Evolutionary conservation across 2,329 filamentous ascomycete genomes (phyloP).

Genomic region (Calonectria honghensis): DNA sequence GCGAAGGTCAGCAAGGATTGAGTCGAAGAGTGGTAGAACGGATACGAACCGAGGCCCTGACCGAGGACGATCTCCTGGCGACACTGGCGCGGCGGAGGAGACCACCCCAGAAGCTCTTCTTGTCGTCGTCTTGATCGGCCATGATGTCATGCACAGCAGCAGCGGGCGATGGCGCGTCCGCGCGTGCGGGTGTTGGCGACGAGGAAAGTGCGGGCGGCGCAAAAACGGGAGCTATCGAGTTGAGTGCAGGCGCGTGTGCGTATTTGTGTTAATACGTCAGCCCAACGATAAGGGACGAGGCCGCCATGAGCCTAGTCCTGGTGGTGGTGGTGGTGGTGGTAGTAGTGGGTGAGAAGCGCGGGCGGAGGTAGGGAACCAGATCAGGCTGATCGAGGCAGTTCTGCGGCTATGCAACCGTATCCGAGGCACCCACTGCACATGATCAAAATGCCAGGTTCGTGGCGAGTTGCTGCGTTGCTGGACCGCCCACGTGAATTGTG

Average conservation of each 20-base stretch:
- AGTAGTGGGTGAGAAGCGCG: neutral
- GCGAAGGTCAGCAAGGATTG: conserved; percentile 2
- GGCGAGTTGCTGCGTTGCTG: neutral
- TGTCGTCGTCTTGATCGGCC: conserved; percentile 59
- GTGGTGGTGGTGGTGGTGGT: neutral
- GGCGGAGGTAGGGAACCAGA: neutral
- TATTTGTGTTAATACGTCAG: conserved; percentile 34
- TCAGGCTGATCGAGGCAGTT: conserved; percentile 24
- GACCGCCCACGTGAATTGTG: conserved; percentile 26
- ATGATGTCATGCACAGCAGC: conserved; percentile 54
- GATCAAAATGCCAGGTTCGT: conserved; percentile 23
- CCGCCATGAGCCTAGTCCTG: conserved; percentile 27
- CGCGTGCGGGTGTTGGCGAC: conserved; percentile 34
- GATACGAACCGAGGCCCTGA: conserved; percentile 50
- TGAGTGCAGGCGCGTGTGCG: conserved; percentile 9
- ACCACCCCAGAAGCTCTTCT: conserved; percentile 68
- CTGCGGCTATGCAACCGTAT: conserved; percentile 29
- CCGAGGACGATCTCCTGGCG: conserved; percentile 52
- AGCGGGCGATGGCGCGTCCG: conserved; percentile 35
- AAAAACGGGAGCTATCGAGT: conserved; percentile 13
- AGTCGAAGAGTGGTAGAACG: conserved; percentile 14
- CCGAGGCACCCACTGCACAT: conserved; percentile 38
- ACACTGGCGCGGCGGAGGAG: conserved; percentile 70
- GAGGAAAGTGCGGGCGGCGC: neutral
- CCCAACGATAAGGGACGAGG: conserved; percentile 31